Base-by-base conservation (phyloP, 108 stramenopile genomes). In the Pseudonitzschia delicatissima region DNA sequence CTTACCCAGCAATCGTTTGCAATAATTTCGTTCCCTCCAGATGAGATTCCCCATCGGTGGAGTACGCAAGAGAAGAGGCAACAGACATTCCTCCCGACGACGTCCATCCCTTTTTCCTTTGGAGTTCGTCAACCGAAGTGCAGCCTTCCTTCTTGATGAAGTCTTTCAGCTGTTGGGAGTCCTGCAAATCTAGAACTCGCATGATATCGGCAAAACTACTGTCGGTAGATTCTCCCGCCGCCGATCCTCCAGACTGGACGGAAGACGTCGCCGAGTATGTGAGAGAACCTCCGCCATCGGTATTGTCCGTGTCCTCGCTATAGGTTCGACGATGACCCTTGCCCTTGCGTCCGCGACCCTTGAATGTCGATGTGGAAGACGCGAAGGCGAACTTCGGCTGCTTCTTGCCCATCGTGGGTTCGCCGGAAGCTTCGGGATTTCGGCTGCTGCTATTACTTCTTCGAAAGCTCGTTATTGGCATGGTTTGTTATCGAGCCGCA, bases 181-280 rank as follows among this genome's bases (percentile, higher is more conserved):
- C 82, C 36, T 78, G 77, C 44, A 76, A 40, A 23, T 82, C 81
- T 51, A 83, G 45, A 17, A 76, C 82, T 40, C 66, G 37, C 78
- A 83, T 73, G 42, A 83, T 77, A 44, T 75, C 78, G 8, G 78
- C 82, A 62, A 83, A 77, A 58, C 74, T 76, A 36, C 57, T 62
- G 50, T 83, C 82, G 17, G 78, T 83, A 2, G 82, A 77, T 47
- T 80, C 79, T 0, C 70, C 81, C 0, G 71, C 52, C 0, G 67
- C 68, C 2, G 73, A 68, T 8, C 57, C 68, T 17, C 71, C 72
- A 8, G 72, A 69, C 31, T 68, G 45, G 4, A 76, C 62, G 12
- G 65, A 66, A 25, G 72, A 74, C 5, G 73, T 53, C 9, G 73
- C 73, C 27, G 77, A 78, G 51, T 82, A 82, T 0, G 81, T 75